Base-by-base conservation (phyloP, 2,329 filamentous ascomycete genomes). In the Cladobotryum mycophilum region DNA sequence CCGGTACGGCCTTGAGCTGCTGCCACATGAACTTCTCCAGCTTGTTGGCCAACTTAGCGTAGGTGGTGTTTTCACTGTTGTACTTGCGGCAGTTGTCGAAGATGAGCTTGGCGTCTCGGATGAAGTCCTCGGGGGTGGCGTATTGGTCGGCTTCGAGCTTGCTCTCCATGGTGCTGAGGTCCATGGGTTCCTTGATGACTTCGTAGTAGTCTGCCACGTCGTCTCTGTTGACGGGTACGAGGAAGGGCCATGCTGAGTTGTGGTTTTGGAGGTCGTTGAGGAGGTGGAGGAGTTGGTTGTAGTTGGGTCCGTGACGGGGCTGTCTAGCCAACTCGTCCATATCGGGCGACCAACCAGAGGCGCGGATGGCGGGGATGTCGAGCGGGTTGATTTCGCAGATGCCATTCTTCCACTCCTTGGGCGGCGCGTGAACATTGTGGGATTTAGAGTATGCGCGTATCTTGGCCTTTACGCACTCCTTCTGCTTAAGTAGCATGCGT, bases 121-220 rank as follows among this genome's bases (percentile, higher is more conserved):
- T 84, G 60, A 99, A 96, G 61, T 97, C 93, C 64, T 97, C 90
- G 0, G 93, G 92, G 0, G 83, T 90, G 14, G 84, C 81, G 65
- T 99, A 99, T 63, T 92, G 81, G 69, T 97, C 93, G 37, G 89
- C 89, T 64, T 97, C 91, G 56, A 96, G 85, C 70, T 95, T 95
- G 59, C 82, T 84, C 69, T 97, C 93, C 92, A 99, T 97, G 17
- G 91, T 96, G 44, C 82, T 85, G 44, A 96, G 76, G 65, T 96
- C 93, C 93, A 99, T 99, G 35, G 93, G 93, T 67, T 96, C 88
- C 65, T 91, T 91, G 74, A 99, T 99, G 54, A 97, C 91, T 53
- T 96, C 89, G 74, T 97, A 97, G 72, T 99, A 99, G 67, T 99
- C 93, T n/a, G 89, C 84, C 0, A 99, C 93, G 58, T 97, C 93